phyloP scores from a whole-genome alignment of 1,284 basidiomycete species.

The Ustilago xerochloae region DNA sequence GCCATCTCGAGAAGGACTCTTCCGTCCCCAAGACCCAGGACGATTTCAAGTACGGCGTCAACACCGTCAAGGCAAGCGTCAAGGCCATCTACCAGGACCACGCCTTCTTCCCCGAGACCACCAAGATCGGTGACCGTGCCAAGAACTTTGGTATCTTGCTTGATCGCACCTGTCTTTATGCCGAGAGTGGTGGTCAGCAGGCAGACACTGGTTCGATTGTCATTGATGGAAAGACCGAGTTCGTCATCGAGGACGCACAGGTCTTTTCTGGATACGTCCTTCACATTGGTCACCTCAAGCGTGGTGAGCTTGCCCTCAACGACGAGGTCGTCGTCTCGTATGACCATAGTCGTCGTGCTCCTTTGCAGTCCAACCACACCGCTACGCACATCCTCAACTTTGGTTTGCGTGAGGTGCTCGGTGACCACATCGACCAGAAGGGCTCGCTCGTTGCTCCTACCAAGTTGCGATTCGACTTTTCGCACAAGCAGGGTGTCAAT shows the following conservation, averaged over 20 bases:
- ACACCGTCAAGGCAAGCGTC: conserved; percentile 76
- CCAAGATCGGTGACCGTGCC: conserved; percentile 70
- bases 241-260: conserved; percentile 93
- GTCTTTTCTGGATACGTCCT: conserved; percentile 85
- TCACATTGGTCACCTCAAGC: conserved; percentile 87
- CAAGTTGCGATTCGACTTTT: conserved; percentile 98
- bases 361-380: conserved; percentile 96
- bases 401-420: conserved; percentile 88
- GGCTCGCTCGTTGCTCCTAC: conserved; percentile 95
- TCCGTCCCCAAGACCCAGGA: conserved; percentile 94
- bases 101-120: conserved; percentile 73
- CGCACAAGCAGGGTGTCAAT: conserved; percentile 87
- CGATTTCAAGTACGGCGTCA: conserved; percentile 85
- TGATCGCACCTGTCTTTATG: conserved; percentile 96
- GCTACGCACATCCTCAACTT: conserved; percentile 98
- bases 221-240: conserved; percentile 90
- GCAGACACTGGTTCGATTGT: conserved; percentile 94
- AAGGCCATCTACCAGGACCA: conserved; percentile 88
- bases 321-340: conserved; percentile 80
- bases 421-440: conserved; percentile 97
- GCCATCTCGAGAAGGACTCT: conserved; percentile 81
- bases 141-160: conserved; percentile 86
- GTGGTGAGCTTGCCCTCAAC: conserved; percentile 77
- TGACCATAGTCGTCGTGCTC: conserved; percentile 86
- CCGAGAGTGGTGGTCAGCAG: conserved; percentile 96